Evolutionary conservation across 768 basidiomycete genomes (phyloP), one percentile per base, ranked within the genome.

Genomic region (Rhizopogon vesiculosus): DNA sequence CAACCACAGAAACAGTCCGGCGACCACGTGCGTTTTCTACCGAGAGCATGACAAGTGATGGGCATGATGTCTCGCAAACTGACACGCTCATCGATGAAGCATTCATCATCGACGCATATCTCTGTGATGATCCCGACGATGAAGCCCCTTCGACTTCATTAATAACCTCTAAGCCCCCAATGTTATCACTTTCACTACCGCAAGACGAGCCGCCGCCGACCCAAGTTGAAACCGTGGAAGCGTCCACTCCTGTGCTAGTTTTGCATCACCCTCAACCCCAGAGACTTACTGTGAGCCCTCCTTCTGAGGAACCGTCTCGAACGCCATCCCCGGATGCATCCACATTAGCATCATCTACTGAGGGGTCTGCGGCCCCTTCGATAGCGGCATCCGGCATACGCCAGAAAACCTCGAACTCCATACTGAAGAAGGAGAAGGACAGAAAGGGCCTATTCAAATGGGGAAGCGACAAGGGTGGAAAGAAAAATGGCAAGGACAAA

Each of bases 31-130:
- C 76, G 57, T 60, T 69, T 57, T 62, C 74, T 69, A 56, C 71
- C 51, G 60, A 72, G 70, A 63, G 76, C 74, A 16, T 68, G 7
- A 65, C 61, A 75, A 69, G 75, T 13, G 73, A 76, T 46, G 73
- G 70, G 19, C 81, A 82, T 15, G 15, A 63, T 66, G 33, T 69
- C 60, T 45, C 63, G 60, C 49, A 87, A 50, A 88, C 89, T 1
- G 85, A 91, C 43, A 87, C 89, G 1, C 92, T 86, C 63, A 87
- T 85, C 56, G 91, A 92, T 57, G 93, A 94, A 60, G 71, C 84
- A 3, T 81, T 80, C 39, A 94, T 96, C 58, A 92, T 88, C 65
- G 93, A 95, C 62, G 82, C 91, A 10, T 96, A 98, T 64, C 82
- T 74, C 19, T 69, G 75, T 42, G 78, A 79, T 42, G 85, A 84